Evolutionary conservation across 192 early-diverging fungal species (phyloP), one percentile per base, ranked within the genome.

Genomic region (Backusella liffmaniae): DNA sequence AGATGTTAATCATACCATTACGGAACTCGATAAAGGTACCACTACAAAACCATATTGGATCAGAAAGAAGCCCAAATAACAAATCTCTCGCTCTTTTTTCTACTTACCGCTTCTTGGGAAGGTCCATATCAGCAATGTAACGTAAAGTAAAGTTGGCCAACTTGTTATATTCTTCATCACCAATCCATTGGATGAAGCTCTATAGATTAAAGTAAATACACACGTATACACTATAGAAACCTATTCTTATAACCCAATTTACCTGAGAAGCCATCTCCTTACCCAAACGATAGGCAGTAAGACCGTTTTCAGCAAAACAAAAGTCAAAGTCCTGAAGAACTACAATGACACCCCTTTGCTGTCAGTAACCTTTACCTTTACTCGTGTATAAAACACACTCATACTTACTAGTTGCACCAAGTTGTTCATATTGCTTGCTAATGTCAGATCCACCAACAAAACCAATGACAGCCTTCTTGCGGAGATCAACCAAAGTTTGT

Each of bases 1-100:
- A 97, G 30, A 98, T 90, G 86, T 99, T 99, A 86, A 99, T 93
- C 96, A 99, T 98, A 73, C 98, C 98, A 81, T 95, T 95, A 77
- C 98, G 93, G 91, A 99, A 99, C 86, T 99, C 98, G 80, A 99
- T 78, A 83, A 98, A 98, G 0, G 97, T 98, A 59, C 98, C 98
- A 79, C 94, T 95, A 74, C 65, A 76, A 46, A 29, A 35, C 49
- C 41, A 71, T 18, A 34, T 41, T 53, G 65, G 62, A 56, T 34
- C 10, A 51, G 26, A 12, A 41, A 53, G 13, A 21, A 39, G 66
- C 23, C 32, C 12, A 10, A 30, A 2, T 32, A 32, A 3, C 32
- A 32, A 32, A 32, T 26, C 23, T 12, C 12, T 36, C 18, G 5
- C n/a, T 9, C 15, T 67, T 5, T 26, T 26, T 18, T 34, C 23